Evolutionary conservation across 331 rosid species (phyloP), one percentile per base, ranked within the genome.

Genomic region (Malus hybrid): DNA sequence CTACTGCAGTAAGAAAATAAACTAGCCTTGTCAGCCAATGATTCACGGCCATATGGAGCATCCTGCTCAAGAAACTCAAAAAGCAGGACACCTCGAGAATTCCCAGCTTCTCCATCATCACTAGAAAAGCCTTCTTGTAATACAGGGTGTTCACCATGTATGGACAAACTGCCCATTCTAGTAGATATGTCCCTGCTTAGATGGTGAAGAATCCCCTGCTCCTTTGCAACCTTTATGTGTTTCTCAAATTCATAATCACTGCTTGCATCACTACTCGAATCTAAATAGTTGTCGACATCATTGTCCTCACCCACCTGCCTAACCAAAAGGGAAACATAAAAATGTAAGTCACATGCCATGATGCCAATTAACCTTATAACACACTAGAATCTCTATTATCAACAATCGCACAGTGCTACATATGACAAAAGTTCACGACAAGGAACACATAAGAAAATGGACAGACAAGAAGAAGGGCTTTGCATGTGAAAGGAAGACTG

Each of bases 201-300:
- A 77, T 81, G 75, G 74, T 72, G 88, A 80, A 61, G 54, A 80
- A 31, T 31, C 46, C 70, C 64, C 77, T 84, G 87, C 48, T 82
- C 78, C 54, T 46, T 69, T 63, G 74, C 77, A 55, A 28, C 65
- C 72, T 83, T 82, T 27, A 55, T 69, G 34, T 66, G 70, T 72
- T 85, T 91, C 69, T 83, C 91, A 61, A 75, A 66, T 75, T 91
- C 97, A 71, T 72, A 78, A 82, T 91, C 97, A 65, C 91, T 84
- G 83, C 91, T 91, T 70, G 86, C 90, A 42, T 89, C 94, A 27
- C 94, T 91, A 74, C 97, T 86, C 29, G 92, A 87, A 81, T 91
- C 94, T 78, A 79, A 74, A 72, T 71, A 85, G 77, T 59, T 82
- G 81, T 89, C 97, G 61, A 54, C 46, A 33, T 89, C 93, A 69